Base-by-base conservation (phyloP, 768 basidiomycete species). In the Termitomyces sp. region DNA sequence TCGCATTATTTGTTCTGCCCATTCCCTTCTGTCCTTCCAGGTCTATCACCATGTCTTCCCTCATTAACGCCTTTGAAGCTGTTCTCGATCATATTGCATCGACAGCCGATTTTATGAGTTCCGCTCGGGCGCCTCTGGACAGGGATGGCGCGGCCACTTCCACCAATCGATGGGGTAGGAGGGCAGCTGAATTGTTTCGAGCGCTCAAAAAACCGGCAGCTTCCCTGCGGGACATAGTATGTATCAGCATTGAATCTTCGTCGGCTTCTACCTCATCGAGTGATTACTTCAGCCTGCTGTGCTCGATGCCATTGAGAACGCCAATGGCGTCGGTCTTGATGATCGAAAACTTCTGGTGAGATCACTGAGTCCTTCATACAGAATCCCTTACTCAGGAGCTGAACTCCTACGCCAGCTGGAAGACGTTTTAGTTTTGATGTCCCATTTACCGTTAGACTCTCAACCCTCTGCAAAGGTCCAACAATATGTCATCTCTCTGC, bases 301-400 rank as follows among this genome's bases (percentile, higher is more conserved):
- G 55, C 59, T 72, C 38, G 81, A 89, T 69, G 82, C 81, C 12
- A 38, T 84, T 10, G 70, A 71, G 61, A 73, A 85, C 64, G 31
- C 49, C 64, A 72, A 17, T 72, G 73, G 67, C 1, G 63, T 69
- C 12, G 80, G 82, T 2, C 66, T 84, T 45, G 77, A 91, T 66
- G 89, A 91, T 68, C 82, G 89, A 61, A 70, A 82, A 34, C 71
- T 89, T 63, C 70, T 90, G 70, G 88, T 81, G 69, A 70, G 81
- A 75, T 32, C 56, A 38, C 53, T 20, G 40, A 20, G 58, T 36
- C 3, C 34, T 25, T 29, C 17, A 20, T 42, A 15, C 37, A 14
- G 3, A 8, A 29, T 31, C 42, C 45, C 32, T 43, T 10, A 47
- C 34, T 43, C 32, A 52, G 4, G 32, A 56, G n/a, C 51, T 62